Evolutionary conservation across 768 basidiomycete genomes (phyloP), one percentile per base, ranked within the genome.

Genomic region (Leccinum olivaceopallidum): DNA sequence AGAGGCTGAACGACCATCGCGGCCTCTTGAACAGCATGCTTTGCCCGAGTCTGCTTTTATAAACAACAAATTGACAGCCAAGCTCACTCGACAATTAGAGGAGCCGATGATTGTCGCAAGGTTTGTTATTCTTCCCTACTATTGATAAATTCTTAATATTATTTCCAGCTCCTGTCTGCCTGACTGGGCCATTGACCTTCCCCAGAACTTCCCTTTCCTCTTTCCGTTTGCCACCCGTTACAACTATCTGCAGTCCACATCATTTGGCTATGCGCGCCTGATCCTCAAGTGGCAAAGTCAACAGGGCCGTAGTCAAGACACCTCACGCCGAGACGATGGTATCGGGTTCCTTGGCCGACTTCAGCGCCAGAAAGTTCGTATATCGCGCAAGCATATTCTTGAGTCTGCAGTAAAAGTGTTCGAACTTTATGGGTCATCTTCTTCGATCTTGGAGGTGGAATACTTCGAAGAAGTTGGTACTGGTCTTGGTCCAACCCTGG

Each of bases 401-500:
- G 96, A 98, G 73, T 96, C 95, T 20, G 95, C 94, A 1, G 88
- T 95, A 69, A 98, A 98, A 75, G 93, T 95, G 9, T 93, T 99
- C 64, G 95, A 96, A 71, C 84, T 98, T 54, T 99, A 98, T 67
- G 97, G 97, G 1, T 92, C 93, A 0, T 94, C 93, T 2, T 92
- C 90, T 5, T 94, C 94, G 0, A 86, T 98, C 22, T 83, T 99
- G 47, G 97, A 99, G 73, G 94, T 98, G 55, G 95, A 99, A 77
- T 98, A 98, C 77, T 98, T 98, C 69, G 94, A 97, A 70, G 97
- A 99, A 79, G 95, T 98, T 53, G 97, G 97, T 20, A 98, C 96
- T 8, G 97, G 97, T 20, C 79, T 99, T 12, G 97, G 97, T 3
- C 97, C 97, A 7, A 98, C 97, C 26, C 81, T 98, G 24, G 97